phyloP scores from a whole-genome alignment of 257 asterid species.

The Fraxinus americana region DNA sequence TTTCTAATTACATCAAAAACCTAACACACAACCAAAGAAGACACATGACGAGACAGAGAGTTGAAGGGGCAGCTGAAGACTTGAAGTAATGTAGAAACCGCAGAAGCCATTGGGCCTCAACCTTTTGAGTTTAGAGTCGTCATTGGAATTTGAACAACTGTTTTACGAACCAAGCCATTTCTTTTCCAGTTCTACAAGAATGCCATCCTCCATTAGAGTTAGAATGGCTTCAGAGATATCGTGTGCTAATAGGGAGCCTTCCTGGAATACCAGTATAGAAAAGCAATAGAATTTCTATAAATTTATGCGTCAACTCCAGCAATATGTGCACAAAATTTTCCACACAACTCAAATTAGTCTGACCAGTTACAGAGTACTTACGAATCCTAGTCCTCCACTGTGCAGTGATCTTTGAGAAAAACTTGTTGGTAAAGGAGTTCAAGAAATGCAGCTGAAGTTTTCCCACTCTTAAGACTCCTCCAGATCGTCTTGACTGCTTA shows the following conservation, averaged over 20 bases:
- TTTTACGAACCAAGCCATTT: conserved; percentile 23
- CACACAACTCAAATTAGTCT: background rate
- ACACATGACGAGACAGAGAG: conserved; percentile 29
- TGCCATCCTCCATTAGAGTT: conserved; percentile 31
- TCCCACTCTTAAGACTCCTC: conserved; percentile 26
- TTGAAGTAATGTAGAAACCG: conserved; percentile 35
- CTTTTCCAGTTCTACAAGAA: conserved; percentile 18
- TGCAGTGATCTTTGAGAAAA: conserved; percentile 32
- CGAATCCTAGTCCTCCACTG: background rate
- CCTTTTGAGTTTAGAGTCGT: conserved; percentile 13
- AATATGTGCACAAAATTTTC: background rate
- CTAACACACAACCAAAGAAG: background rate
- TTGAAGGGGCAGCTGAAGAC: conserved; percentile 27
- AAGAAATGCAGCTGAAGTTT: conserved; percentile 37
- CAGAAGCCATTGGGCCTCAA: conserved; percentile 39
- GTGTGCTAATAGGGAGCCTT: conserved; percentile 36
- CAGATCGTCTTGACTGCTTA: conserved; percentile 17
- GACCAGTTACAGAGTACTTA: background rate
- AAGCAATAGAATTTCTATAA: background rate
- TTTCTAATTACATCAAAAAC: no score
- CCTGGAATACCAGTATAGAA: conserved; percentile 33
- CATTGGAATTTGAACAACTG: conserved; percentile 21
- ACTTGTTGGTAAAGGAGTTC: conserved; percentile 40
- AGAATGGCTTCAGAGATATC: conserved; percentile 42
- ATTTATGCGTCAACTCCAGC: background rate